phyloP scores from a whole-genome alignment of 2,329 filamentous ascomycete species.

The Tolypocladium paradoxum region DNA sequence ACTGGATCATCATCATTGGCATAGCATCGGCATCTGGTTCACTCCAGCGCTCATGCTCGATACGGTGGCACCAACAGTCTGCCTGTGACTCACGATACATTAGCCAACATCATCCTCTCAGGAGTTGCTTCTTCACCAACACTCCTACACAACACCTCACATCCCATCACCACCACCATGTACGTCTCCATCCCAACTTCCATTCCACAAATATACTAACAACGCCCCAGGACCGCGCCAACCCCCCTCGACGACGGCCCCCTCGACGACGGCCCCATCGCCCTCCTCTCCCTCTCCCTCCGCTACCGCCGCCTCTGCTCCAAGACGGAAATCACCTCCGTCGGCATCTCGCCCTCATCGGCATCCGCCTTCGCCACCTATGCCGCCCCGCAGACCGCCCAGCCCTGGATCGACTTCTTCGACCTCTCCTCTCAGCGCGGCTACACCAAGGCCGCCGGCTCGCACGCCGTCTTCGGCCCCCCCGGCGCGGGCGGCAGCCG shows the following conservation, averaged over 20 bases:
- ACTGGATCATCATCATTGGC: fast-evolving
- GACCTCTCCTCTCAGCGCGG: conserved; percentile 14
- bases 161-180: not conserved
- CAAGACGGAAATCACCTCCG: conserved; percentile 20
- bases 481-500: conserved; percentile 3
- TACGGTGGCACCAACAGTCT: not conserved
- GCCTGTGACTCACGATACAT: not conserved
- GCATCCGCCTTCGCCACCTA: conserved; percentile 19
- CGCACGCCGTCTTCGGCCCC: conserved; percentile 17
- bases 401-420: conserved; percentile 27
- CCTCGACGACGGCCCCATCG: not conserved
- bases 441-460: conserved; percentile 20
- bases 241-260: not conserved
- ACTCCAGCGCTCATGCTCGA: not conserved
- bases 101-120: not conserved
- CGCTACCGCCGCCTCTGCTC: conserved; percentile 17
- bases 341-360: conserved; percentile 17
- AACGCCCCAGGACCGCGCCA: not conserved
- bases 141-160: too few species aligned
- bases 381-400: conserved; percentile 15
- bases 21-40: not conserved
- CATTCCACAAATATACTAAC: not conserved
- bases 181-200: not conserved
- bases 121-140: not conserved
- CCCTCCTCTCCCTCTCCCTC: conserved; percentile 11